Evolutionary conservation across 176 grass and related monocot species (phyloP), one percentile per base, ranked within the genome.

Genomic region (Guadua angustifolia): DNA sequence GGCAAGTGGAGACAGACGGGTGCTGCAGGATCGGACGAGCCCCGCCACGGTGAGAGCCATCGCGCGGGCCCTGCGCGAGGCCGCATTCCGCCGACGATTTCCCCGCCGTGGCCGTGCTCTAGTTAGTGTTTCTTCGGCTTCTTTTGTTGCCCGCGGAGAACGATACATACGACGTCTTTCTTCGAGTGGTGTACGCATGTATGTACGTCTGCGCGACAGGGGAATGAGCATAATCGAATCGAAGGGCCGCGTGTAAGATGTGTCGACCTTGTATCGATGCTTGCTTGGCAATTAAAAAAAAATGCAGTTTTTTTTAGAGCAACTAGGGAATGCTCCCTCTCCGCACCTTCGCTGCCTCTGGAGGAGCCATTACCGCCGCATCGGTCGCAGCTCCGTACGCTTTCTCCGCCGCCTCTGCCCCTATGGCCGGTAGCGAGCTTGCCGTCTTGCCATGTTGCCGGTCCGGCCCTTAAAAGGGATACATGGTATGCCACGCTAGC

Each of bases 31-130:
- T n/a, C n/a, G n/a, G n/a, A n/a, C n/a, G n/a, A 79, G 59, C 39
- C 87, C 81, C 4, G 58, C 67, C 59, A 84, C 75, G 58, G 87
- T 84, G 81, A 55, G 58, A 5, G 74, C 74, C 38, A 67, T 88
- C 6, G 58, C 58, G 21, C 47, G 58, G 58, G 86, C 38, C 25
- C 38, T 88, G 81, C 74, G 58, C 4, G 75, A 83, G 73, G 16
- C 16, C 5, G 72, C n/a, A 42, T 13, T 17, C 64, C 2, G 60
- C 71, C 81, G 66, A 83, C 11, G 74, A 73, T 25, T 38, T 58
- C 58, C 81, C 81, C 0, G 86, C 68, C 1, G 68, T 59, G 26
- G 81, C 75, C 49, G 87, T 74, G 58, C 81, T 88, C 57, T 35
- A 35, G 33, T 35, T 79, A 18, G 5, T 26, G 38, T 14, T 53